Evolutionary conservation across 164 flowering plant species (phyloP), one percentile per base, ranked within the genome.

Genomic region (Nymphaea thermarum): DNA sequence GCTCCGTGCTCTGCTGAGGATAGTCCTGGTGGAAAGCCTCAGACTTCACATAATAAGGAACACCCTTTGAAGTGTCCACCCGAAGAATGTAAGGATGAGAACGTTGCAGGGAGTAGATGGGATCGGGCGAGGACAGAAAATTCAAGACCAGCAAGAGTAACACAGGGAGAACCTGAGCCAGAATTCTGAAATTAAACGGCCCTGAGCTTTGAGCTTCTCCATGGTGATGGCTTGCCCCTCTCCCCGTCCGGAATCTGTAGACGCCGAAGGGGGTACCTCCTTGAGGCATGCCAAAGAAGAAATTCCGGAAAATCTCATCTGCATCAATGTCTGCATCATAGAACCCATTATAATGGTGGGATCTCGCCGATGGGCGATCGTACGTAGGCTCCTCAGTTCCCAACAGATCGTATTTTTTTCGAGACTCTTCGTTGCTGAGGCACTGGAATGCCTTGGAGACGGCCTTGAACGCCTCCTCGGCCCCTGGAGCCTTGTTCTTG

Each of bases 381-480:
- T 78, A 77, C 5, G 79, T 79, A 67, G 88, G 93, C 62, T 88
- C 95, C 67, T 77, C 80, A 0, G 89, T 75, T 4, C 96, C 96
- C 14, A 70, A 62, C 66, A 86, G 65, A 71, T 90, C 95, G 66
- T 93, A 93, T 45, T 71, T 85, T 67, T 76, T 86, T 78, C 86
- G 73, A 69, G 71, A 83, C 70, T 86, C 98, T 69, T 85, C 93
- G 63, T 85, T 72, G 67, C 88, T 84, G 43, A 93, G 83, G 67
- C 98, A 93, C 80, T 90, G 91, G 78, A 90, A 93, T 3, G 98
- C 96, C 76, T 85, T 93, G 0, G 98, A 93, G 3, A 93, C 98
- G 11, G 78, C 70, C 82, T 93, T 93, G 71, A 93, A 93, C 0
- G 98, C 95, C 71, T 93, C 98, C 75, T 93, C 98, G 0, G 98